phyloP scores from a whole-genome alignment of 2,329 filamentous ascomycete genomes.

The Fusarium dimerum region DNA sequence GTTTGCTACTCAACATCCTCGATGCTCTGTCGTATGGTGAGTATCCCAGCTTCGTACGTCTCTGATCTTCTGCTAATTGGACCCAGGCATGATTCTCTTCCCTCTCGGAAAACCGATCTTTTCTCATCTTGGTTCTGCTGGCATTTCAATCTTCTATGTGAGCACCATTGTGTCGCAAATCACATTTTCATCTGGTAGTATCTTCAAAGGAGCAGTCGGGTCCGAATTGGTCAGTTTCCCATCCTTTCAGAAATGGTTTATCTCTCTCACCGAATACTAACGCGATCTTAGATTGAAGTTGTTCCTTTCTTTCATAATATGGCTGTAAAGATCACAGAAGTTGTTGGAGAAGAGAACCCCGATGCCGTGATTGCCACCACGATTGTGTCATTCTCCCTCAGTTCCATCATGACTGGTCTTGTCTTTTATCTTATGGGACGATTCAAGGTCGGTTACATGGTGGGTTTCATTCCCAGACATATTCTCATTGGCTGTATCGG shows the following conservation, averaged over 20 bases:
- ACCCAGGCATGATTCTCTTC: slow-evolving; percentile 83
- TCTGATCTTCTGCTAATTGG: slow-evolving; percentile 13
- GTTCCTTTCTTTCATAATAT: slow-evolving; percentile 99
- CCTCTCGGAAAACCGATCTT: slow-evolving; percentile 88
- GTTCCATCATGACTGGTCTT: slow-evolving; percentile 84
- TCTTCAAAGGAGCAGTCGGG: slow-evolving; percentile 87
- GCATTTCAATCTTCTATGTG: slow-evolving; percentile 98
- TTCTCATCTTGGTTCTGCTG: slow-evolving; percentile 81
- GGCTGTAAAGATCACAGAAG: slow-evolving; percentile 81
- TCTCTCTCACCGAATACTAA: slow-evolving; percentile 1
- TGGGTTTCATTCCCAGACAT: slow-evolving; percentile 95
- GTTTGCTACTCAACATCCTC: slow-evolving; percentile 85
- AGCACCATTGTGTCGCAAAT: slow-evolving; percentile 94
- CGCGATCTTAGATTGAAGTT: slow-evolving; percentile 73
- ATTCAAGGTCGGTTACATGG: slow-evolving; percentile 85
- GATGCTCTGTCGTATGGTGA: slow-evolving; percentile 91
- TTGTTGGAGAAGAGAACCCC: slow-evolving; percentile 77
- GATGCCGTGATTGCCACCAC: slow-evolving; percentile 91
- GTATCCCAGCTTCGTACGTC: slow-evolving; percentile 14
- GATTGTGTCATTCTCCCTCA: slow-evolving; percentile 86
- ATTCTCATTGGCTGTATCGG: slow-evolving; percentile 97
- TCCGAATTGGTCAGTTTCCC: slow-evolving; percentile 74
- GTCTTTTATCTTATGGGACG: slow-evolving; percentile 91
- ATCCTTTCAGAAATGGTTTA: neutral
- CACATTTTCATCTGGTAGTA: slow-evolving; percentile 82